Percentiles rank a stretch among this genome's conserved stretches.
Conservation (phyloP, 192 early-diverging fungal species). For the Coemansia reversa region DNA sequence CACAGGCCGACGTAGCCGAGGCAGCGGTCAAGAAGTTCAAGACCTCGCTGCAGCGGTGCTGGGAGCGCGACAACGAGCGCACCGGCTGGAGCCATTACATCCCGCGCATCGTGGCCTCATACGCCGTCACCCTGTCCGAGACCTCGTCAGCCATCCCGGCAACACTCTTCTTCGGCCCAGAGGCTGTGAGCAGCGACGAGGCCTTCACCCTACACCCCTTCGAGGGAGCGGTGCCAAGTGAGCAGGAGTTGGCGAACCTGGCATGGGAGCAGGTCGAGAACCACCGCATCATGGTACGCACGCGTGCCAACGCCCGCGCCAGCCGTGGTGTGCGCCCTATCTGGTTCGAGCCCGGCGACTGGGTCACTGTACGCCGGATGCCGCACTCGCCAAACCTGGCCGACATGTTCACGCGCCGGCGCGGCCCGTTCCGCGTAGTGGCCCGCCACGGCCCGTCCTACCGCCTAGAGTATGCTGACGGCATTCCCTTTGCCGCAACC, state of each 20-base stretch:
- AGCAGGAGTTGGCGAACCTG: background rate
- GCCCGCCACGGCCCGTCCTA: constrained; percentile 1
- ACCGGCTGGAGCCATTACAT: constrained; percentile 14
- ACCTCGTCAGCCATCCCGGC: background rate
- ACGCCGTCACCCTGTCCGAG: constrained; percentile 16
- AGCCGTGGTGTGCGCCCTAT: background rate
- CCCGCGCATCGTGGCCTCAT: constrained; percentile 12
- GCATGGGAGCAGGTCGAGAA: background rate
- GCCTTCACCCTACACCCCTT: background rate
- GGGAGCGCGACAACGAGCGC: background rate
- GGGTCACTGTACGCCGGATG: background rate
- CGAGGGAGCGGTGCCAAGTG: background rate
- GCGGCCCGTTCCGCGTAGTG: constrained; percentile 16
- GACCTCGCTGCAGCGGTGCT: constrained; percentile 3
- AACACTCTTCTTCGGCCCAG: background rate
- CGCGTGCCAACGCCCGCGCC: background rate
- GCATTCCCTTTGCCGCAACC: background rate
- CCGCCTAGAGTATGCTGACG: background rate
- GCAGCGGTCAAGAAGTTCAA: constrained; percentile 25
- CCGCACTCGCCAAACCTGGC: constrained; percentile 17
- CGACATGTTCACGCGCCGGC: background rate
- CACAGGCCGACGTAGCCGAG: constrained; percentile 24
- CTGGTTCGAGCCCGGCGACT: constrained; percentile 13
- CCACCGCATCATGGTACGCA: background rate
- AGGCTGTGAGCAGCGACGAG: background rate